A percentile compares a stretch with the other conserved stretches of the same genome.
Evolutionary conservation across 73 alveolate species (phyloP).

Genomic region (Uronychia binucleata): DNA sequence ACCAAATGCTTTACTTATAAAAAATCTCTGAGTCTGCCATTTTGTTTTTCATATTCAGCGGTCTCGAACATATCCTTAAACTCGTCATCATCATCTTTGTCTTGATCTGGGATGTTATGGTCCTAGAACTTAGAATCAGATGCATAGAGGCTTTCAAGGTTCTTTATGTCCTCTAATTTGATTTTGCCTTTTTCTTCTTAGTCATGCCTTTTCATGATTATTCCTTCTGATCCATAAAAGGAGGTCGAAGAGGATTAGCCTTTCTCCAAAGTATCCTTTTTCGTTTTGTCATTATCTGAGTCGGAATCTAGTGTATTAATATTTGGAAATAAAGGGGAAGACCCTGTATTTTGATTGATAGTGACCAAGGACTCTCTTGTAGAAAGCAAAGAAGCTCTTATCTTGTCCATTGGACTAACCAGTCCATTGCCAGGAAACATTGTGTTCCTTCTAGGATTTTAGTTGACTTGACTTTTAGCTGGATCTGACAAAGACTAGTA

Average conservation of each 20-base stretch:
- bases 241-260: neutral
- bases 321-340: neutral
- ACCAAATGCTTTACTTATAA: constrained; percentile 19
- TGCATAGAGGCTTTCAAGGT: neutral
- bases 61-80: neutral
- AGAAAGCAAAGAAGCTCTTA: too few species aligned
- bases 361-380: too few species aligned
- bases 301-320: neutral
- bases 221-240: too few species aligned
- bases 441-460: neutral
- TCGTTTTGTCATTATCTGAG: neutral
- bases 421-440: neutral
- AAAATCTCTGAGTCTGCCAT: constrained; percentile 15
- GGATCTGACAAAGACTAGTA: too few species aligned
- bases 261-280: neutral
- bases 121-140: neutral
- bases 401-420: neutral
- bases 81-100: neutral
- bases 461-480: neutral
- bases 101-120: neutral
- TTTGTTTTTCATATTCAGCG: neutral
- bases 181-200: neutral
- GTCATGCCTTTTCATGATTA: too few species aligned
- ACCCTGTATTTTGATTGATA: neutral
- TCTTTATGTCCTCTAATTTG: neutral